Percentiles rank a stretch among this genome's conserved stretches.
Conservation (phyloP, 805 yeast genomes). For the Wickerhamiella galacta region DNA sequence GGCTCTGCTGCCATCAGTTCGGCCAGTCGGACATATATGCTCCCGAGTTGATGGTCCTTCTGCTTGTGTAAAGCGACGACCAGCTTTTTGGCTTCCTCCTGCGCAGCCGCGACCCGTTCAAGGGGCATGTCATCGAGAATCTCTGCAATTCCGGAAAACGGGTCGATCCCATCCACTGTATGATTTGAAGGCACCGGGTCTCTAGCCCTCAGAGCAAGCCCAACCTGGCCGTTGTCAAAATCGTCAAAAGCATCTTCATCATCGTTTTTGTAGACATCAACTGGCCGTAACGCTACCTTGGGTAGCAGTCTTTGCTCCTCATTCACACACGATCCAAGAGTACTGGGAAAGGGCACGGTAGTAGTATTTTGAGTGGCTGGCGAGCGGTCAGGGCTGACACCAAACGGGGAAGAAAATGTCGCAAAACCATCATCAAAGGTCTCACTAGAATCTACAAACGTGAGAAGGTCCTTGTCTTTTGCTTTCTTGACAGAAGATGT, state of each 20-base stretch:
- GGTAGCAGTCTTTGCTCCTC: too few species aligned
- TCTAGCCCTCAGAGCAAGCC: constrained; percentile 22
- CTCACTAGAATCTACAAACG: constrained; percentile 3
- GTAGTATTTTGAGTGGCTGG: too few species aligned
- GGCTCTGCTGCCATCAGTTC: constrained; percentile 14
- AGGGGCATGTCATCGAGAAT: constrained; percentile 21
- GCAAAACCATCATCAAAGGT: constrained; percentile 9
- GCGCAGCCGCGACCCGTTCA: constrained; percentile 10
- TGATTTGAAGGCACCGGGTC: not conserved
- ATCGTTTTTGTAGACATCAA: too few species aligned
- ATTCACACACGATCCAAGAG: too few species aligned
- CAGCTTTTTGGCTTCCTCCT: constrained; percentile 12
- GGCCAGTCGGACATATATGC: constrained; percentile 9
- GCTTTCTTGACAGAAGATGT: too few species aligned
- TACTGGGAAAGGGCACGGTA: too few species aligned
- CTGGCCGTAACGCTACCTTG: too few species aligned
- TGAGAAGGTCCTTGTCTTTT: constrained; percentile 2
- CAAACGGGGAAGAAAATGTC: too few species aligned
- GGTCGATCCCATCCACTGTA: constrained; percentile 26
- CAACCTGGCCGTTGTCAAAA: constrained; percentile 25
- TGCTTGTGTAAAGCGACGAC: not conserved
- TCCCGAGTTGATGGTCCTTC: constrained; percentile 4
- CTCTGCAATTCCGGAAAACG: constrained; percentile 27
- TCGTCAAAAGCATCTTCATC: constrained; percentile 19
- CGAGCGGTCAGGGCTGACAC: too few species aligned